phyloP scores from a whole-genome alignment of 2,329 filamentous ascomycete genomes.

The Sporothrix pseudoabietina region DNA sequence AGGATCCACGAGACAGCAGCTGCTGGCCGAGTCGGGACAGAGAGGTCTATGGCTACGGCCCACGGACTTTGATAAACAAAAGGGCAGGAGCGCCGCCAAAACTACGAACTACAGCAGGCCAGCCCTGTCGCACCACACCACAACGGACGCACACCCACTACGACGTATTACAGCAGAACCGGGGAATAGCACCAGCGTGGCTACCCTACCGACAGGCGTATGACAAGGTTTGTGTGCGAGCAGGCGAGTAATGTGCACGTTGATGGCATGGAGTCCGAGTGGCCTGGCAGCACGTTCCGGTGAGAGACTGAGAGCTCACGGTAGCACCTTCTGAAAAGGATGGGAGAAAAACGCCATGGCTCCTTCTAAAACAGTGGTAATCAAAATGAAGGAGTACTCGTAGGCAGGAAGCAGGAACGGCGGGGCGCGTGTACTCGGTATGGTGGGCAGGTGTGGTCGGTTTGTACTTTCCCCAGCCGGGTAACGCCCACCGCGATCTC shows the following conservation, averaged over 20 bases:
- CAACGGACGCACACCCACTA: neutral
- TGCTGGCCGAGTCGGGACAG: neutral
- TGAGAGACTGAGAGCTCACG: neutral
- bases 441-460: neutral
- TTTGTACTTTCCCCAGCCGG: conserved; percentile 16
- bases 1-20: neutral
- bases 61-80: conserved; percentile 21
- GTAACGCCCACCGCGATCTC: conserved; percentile 31
- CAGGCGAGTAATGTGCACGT: neutral
- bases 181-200: neutral
- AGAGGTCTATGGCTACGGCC: conserved; percentile 8
- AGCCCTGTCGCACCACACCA: neutral
- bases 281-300: neutral
- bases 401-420: conserved; percentile 37
- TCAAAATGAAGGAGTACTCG: too few species aligned
- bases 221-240: neutral
- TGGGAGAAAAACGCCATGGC: neutral
- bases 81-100: conserved; percentile 7
- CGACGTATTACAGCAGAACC: neutral
- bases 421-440: neutral
- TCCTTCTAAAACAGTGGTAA: conserved; percentile 11
- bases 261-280: neutral
- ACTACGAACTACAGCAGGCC: neutral
- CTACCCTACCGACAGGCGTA: neutral
- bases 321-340: neutral